These are phyloP conservation scores for Plectosphaerella sp. DNA, from an alignment of 2,329 filamentous ascomycete species.

Conservation along the genomic window DNA sequence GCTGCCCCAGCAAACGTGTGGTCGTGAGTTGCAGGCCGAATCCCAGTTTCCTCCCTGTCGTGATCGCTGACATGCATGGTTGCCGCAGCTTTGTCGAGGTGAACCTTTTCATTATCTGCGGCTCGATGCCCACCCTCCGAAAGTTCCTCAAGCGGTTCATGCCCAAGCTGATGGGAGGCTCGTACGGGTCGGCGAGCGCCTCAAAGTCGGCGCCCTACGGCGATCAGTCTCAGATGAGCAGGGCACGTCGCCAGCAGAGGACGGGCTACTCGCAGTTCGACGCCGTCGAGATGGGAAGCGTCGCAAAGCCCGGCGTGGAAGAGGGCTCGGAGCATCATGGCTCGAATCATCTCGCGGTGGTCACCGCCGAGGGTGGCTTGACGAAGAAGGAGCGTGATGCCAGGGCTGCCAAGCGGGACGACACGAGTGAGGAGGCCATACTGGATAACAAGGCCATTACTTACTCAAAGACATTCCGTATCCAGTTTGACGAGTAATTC, in stretches of 20 bases:
- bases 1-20: conserved; percentile 14
- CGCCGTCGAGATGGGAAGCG: background rate
- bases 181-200: background rate
- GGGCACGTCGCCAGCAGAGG: background rate
- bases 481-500: background rate
- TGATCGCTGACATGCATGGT: background rate
- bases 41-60: background rate
- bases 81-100: conserved; percentile 21
- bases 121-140: conserved; percentile 29
- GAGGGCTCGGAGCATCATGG: background rate
- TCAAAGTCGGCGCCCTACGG: background rate
- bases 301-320: background rate
- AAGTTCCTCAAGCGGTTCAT: conserved; percentile 28
- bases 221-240: background rate
- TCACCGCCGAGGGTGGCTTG: background rate
- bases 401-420: background rate
- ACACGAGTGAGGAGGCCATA: background rate
- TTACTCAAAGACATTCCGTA: background rate
- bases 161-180: conserved; percentile 17
- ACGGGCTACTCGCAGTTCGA: background rate
- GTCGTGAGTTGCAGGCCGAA: conserved; percentile 7
- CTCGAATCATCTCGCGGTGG: background rate
- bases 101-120: conserved; percentile 21
- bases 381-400: background rate
- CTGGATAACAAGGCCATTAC: background rate